phyloP scores from a whole-genome alignment of 225 moss, liverwort and hornwort species.

The Neckera pumila region DNA sequence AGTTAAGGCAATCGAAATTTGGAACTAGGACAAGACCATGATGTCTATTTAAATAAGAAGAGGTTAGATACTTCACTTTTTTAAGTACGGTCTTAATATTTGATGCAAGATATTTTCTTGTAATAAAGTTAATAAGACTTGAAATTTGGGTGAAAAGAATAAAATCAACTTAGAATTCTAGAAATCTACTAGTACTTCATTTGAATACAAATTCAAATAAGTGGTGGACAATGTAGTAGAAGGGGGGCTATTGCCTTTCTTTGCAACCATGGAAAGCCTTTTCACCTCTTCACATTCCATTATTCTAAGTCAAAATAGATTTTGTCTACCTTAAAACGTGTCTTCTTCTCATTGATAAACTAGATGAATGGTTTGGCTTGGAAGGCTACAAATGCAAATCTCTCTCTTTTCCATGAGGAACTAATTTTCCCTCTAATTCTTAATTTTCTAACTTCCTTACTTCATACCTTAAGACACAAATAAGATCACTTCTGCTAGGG shows the following conservation, averaged over 20 bases:
- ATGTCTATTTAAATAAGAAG: fast-evolving
- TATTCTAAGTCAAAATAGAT: fast-evolving
- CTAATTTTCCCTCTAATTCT: background rate
- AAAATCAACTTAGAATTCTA: background rate
- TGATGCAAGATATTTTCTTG: background rate
- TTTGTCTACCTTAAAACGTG: background rate
- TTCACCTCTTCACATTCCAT: background rate
- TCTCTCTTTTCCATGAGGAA: background rate
- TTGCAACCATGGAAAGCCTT: background rate
- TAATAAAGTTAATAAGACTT: background rate
- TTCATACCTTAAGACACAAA: background rate
- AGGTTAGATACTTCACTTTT: background rate
- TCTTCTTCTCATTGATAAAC: no score
- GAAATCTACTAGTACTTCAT: background rate
- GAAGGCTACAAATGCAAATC: background rate
- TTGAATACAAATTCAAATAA: background rate
- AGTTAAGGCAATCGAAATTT: background rate
- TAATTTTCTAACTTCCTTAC: background rate
- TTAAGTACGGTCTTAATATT: background rate
- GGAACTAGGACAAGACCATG: fast-evolving
- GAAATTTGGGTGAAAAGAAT: fast-evolving
- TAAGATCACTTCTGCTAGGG: background rate
- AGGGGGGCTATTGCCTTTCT: background rate
- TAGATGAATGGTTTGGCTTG: background rate
- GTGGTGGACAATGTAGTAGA: background rate